phyloP scores from a whole-genome alignment of 2,329 filamentous ascomycete species.

The Ophiostoma triangulosporum region DNA sequence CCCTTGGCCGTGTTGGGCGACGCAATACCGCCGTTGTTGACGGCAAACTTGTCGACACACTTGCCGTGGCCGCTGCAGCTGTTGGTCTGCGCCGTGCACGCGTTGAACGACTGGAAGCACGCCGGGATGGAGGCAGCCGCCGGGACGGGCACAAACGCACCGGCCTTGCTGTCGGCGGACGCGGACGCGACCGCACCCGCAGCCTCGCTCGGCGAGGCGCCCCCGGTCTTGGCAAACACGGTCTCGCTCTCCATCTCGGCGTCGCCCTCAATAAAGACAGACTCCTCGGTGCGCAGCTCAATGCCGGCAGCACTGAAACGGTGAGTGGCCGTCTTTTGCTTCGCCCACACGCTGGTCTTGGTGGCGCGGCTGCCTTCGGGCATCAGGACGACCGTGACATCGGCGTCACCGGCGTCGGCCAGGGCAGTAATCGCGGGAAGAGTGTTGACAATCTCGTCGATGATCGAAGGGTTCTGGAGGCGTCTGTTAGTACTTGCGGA shows the following conservation, averaged over 20 bases:
- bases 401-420: constrained; percentile 35
- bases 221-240: background rate
- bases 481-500: background rate
- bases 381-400: constrained; percentile 43
- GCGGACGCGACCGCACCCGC: background rate
- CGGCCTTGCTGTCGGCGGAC: background rate
- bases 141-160: constrained; percentile 12
- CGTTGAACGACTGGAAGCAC: constrained; percentile 60
- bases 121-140: constrained; percentile 39
- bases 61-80: constrained; percentile 72
- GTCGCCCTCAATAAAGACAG: constrained; percentile 27
- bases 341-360: constrained; percentile 26
- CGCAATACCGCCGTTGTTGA: constrained; percentile 25
- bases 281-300: constrained; percentile 31
- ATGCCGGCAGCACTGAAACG: background rate
- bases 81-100: constrained; percentile 57
- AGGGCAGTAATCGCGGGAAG: constrained; percentile 32
- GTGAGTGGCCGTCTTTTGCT: background rate
- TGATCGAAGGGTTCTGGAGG: constrained; percentile 26
- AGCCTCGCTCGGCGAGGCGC: background rate
- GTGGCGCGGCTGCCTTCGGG: constrained; percentile 30
- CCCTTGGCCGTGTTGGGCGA: constrained; percentile 11
- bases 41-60: constrained; percentile 55
- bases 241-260: constrained; percentile 12
- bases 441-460: constrained; percentile 31